These are phyloP conservation scores for Protea cynaroides DNA, from an alignment of 164 flowering plant species.

Conservation along the genomic window DNA sequence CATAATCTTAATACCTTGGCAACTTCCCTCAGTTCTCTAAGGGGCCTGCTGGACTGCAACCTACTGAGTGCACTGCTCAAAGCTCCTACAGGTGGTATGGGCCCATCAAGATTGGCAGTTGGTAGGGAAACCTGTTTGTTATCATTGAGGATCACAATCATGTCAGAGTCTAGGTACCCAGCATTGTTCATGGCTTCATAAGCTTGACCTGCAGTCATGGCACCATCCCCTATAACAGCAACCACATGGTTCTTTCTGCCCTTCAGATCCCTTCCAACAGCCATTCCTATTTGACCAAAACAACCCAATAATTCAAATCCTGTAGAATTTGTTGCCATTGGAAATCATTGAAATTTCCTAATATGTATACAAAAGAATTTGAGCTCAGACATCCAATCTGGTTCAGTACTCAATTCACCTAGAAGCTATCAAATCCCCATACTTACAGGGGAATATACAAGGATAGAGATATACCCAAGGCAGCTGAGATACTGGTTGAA, in stretches of 20 bases:
- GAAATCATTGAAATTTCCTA: no score
- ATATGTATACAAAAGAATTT: no score
- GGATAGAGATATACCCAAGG: constrained; percentile 49
- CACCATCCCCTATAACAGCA: constrained; percentile 97
- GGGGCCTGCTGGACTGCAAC: constrained; percentile 90
- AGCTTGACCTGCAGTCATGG: constrained; percentile 99
- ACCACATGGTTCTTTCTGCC: constrained; percentile 76
- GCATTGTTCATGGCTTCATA: constrained; percentile 99
- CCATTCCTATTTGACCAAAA: constrained; percentile 69
- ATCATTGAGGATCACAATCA: constrained; percentile 96
- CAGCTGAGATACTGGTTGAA: constrained; percentile 94
- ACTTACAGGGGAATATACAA: neutral
- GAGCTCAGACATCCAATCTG: neutral
- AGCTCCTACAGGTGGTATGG: constrained; percentile 92
- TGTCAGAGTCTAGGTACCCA: constrained; percentile 88
- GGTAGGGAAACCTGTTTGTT: constrained; percentile 96
- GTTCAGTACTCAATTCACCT: neutral
- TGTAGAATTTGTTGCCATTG: neutral
- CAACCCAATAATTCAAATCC: neutral
- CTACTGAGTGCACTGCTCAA: constrained; percentile 91
- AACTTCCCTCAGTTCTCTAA: constrained; percentile 88
- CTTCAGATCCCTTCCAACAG: constrained; percentile 89
- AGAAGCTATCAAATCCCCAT: neutral
- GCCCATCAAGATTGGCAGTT: constrained; percentile 92
- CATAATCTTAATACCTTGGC: constrained; percentile 57